Base-by-base conservation (phyloP, 2,329 filamentous ascomycete genomes). In the Colletotrichum salicis region DNA sequence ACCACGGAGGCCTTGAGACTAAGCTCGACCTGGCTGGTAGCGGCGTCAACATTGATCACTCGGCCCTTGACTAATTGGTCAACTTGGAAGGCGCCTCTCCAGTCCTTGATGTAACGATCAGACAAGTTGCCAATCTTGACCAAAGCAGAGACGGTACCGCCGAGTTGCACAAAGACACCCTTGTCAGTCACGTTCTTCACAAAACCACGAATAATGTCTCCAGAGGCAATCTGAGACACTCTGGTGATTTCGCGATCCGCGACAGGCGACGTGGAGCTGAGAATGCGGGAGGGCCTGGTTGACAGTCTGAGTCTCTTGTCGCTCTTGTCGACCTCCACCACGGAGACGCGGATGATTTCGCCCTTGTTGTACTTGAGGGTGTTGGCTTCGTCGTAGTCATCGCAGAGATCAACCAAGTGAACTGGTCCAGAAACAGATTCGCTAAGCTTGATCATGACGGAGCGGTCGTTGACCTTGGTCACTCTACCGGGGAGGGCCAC, bases 11-110 rank as follows among this genome's bases (percentile, higher is more conserved):
- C 88, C 84, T 97, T 98, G 79, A 99, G 84, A 77, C 91, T 97
- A 85, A 99, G 87, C 79, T 97, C 94, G 33, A 97, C 84, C 76
- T 95, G 94, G 69, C 91, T 90, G 31, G 90, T 86, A 48, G 87
- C 86, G 6, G 86, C 77, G 76, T 98, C 93, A 31, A 95, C 89
- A 3, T 90, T 86, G 58, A 93, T 89, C 71, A 99, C 87, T 74
- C 96, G 94, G 63, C 95, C 96, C 81, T 93, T 94, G 65, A 99
- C 94, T 6, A 99, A 87, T 82, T 98, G 95, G 77, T 97, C 94
- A 59, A 96, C 85, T 77, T 96, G 91, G 83, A 96, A 98, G 56
- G 92, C 86, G 45, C 93, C 90, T 84, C 97, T 97, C 96, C 96
- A 99, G 73, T 98, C 94, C 82, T 98, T 98, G 77, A 99, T 84